phyloP scores from a whole-genome alignment of 148 eudicot genomes.

The Mesembryanthemum crystallinum region DNA sequence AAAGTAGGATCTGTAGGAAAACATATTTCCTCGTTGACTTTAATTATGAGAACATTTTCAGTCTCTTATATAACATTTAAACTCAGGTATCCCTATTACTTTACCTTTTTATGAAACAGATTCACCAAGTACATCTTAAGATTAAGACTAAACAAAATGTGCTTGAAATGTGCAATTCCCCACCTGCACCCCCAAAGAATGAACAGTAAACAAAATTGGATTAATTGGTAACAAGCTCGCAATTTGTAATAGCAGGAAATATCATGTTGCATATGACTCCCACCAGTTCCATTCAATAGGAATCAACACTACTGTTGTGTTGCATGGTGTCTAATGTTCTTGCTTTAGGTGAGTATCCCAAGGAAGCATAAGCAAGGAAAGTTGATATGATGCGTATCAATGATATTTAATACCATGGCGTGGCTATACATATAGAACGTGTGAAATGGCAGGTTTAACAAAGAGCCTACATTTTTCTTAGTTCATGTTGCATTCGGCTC shows the following conservation, averaged over 20 bases:
- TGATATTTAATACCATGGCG: too few species aligned
- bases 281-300: background rate
- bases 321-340: background rate
- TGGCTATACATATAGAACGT: background rate
- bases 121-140: too few species aligned
- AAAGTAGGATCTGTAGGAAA: background rate
- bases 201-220: background rate
- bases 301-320: background rate
- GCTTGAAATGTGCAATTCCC: too few species aligned
- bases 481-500: constrained; percentile 40
- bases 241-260: background rate
- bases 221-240: background rate
- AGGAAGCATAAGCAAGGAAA: background rate
- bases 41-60: background rate
- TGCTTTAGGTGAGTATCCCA: background rate
- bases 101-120: too few species aligned
- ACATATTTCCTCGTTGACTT: background rate
- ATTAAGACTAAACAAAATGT: too few species aligned
- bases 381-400: too few species aligned
- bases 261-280: background rate
- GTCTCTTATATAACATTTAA: background rate
- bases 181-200: background rate
- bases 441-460: constrained; percentile 5
- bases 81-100: background rate
- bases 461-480: constrained; percentile 33